Evolutionary conservation across 805 yeast species (phyloP).

Genomic region (Grigorovia jiainica): DNA sequence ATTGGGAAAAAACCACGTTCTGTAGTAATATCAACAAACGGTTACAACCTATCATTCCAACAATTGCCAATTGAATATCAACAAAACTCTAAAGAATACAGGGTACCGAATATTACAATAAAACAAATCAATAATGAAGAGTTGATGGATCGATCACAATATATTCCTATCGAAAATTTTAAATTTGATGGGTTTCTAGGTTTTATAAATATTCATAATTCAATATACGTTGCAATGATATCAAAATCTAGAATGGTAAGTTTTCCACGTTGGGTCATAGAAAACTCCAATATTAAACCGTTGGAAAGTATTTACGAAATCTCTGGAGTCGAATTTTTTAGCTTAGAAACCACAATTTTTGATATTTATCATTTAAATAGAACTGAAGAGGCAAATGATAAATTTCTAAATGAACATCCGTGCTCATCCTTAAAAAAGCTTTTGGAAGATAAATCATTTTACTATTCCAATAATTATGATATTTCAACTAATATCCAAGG

Average conservation of each 20-base stretch:
- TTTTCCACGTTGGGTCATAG: constrained; percentile 36
- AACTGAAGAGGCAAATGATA: constrained; percentile 22
- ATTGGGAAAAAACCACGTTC: constrained; percentile 60
- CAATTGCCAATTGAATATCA: constrained; percentile 13
- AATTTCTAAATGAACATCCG: constrained; percentile 52
- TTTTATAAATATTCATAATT: constrained; percentile 42
- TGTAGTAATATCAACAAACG: constrained; percentile 51
- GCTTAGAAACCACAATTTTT: constrained; percentile 47
- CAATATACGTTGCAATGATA: constrained; percentile 49
- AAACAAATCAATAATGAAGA: constrained; percentile 42
- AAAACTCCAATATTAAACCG: constrained; percentile 20
- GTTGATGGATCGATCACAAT: constrained; percentile 29
- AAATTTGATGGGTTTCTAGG: constrained; percentile 54
- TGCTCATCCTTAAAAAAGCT: constrained; percentile 68
- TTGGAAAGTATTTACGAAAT: constrained; percentile 45
- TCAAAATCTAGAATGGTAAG: constrained; percentile 48
- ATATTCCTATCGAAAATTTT: constrained; percentile 30
- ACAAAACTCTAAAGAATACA: constrained; percentile 1
- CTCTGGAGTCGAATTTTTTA: constrained; percentile 54
- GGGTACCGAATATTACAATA: constrained; percentile 36
- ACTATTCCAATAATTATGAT: constrained; percentile 84
- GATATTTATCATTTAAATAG: constrained; percentile 32
- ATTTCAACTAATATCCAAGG: constrained; percentile 72
- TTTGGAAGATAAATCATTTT: constrained; percentile 75
- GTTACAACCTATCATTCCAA: constrained; percentile 52